Base-by-base conservation (phyloP, 371 early-diverging fungal species). In the Hamiltosporidium tvaerminnensis region DNA sequence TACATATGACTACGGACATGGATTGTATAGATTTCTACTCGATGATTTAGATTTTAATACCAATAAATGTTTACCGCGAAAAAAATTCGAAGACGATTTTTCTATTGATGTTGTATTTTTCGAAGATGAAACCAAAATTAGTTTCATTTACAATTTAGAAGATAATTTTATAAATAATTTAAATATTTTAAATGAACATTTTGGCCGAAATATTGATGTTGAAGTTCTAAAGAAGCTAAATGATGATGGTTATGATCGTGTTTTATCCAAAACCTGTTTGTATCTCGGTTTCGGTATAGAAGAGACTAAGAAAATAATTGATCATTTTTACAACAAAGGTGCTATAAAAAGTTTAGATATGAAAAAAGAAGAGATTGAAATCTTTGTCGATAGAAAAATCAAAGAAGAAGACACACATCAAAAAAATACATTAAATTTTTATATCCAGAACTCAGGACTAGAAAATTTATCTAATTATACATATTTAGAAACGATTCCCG, bases 31-130 rank as follows among this genome's bases (percentile, higher is more conserved):
- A 52, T 70, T 64, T 56, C 47, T 37, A 1, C 44, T 57, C 3
- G 60, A 63, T 30, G 70, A 70, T 47, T 47, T 70, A 32, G 52
- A 62, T 32, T n/a, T n/a, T n/a, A 39, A 44, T 5, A 30, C 57
- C 2, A 34, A 36, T 0, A 36, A 23, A 32, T 2, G 30, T 30
- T 2, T 3, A 3, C n/a, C 44, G 14, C 41, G 3, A 58, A 63
- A 55, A 31, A 56, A 44, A 34, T 71, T 64, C 54, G 34, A 48
- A 7, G 47, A 70, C 30, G 66, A 70, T 32, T 65, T 70, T 50
- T 44, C 39, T n/a, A 34, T 70, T 35, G 71, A 71, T 63, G 2
- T 71, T 16, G 65, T 71, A 7, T 50, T 67, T 35, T 7, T 57
- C 12, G 64, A 63, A 39, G 33, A 56, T n/a, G 36, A 59, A 47